Conservation (phyloP, 495 filamentous ascomycete genomes). For the Tuber microsphaerosporum region DNA sequence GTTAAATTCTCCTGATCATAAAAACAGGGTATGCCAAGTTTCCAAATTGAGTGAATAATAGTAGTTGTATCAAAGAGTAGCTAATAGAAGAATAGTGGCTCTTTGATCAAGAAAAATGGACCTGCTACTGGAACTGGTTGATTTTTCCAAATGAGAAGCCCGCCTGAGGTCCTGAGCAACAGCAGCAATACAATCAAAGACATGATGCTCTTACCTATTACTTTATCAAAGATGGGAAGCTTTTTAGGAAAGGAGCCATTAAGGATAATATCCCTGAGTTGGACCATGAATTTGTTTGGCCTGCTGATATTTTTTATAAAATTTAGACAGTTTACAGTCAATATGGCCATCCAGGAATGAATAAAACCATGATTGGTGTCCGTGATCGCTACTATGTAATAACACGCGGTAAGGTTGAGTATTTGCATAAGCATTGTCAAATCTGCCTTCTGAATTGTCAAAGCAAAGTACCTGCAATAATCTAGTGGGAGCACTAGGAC, state of each 20-base stretch:
- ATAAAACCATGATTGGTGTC: background rate
- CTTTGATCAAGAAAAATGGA: background rate
- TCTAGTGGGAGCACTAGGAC: too few relatives aligned
- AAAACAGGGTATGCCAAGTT: too few relatives aligned
- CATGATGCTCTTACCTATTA: background rate
- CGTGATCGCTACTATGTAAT: background rate
- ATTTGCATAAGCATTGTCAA: background rate
- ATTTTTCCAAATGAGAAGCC: background rate
- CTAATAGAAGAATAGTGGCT: too few relatives aligned
- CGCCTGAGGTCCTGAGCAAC: fast-evolving
- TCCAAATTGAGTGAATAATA: too few relatives aligned
- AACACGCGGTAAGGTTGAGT: background rate
- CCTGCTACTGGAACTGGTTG: background rate
- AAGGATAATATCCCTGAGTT: background rate
- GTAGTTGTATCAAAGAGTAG: too few relatives aligned
- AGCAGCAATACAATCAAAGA: background rate
- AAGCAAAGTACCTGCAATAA: too few relatives aligned
- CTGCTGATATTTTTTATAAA: background rate
- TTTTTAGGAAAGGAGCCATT: background rate
- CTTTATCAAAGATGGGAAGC: background rate
- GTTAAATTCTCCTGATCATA: too few relatives aligned
- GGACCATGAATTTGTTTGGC: background rate
- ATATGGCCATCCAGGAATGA: background rate
- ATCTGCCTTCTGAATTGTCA: background rate
- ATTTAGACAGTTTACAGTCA: background rate